Percentiles rank a stretch among this genome's conserved stretches.
phyloP scores from a whole-genome alignment of 1,139 yeast genomes.

The Candida sp. region DNA sequence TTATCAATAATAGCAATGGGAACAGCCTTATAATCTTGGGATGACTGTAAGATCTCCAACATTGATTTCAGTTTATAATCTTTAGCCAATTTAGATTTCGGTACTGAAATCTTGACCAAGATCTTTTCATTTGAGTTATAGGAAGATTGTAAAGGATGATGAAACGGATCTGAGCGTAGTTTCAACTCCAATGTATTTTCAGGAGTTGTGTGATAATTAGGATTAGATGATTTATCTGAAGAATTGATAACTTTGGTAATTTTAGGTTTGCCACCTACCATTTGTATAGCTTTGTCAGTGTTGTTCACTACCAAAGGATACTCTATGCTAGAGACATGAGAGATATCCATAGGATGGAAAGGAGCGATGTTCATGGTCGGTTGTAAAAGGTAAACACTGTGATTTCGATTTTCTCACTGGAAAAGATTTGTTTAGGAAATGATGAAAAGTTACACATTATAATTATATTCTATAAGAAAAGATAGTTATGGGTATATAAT shows the following conservation, averaged over 20 bases:
- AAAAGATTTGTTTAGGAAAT: too few relatives aligned
- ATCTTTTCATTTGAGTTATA: conserved; percentile 56
- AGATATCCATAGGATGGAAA: conserved; percentile 59
- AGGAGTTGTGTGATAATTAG: conserved; percentile 8
- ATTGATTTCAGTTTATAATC: conserved; percentile 45
- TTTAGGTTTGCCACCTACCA: conserved; percentile 73
- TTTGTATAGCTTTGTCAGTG: conserved; percentile 56
- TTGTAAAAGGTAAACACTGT: too few relatives aligned
- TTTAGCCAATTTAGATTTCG: conserved; percentile 45
- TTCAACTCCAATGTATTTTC: conserved; percentile 55
- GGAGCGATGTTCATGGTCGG: conserved; percentile 1
- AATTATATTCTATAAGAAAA: too few relatives aligned
- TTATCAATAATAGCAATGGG: conserved; percentile 71
- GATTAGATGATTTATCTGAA: conserved; percentile 11
- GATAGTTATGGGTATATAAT: too few relatives aligned
- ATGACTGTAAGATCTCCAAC: conserved; percentile 21
- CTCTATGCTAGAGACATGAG: conserved; percentile 76
- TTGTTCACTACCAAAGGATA: conserved; percentile 73
- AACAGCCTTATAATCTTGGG: conserved; percentile 24
- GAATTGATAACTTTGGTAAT: conserved; percentile 36
- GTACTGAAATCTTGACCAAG: conserved; percentile 65
- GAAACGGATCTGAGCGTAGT: conserved; percentile 68
- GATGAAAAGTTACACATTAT: too few relatives aligned
- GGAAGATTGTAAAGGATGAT: conserved; percentile 74
- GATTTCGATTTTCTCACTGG: too few relatives aligned